Evolutionary conservation across 495 filamentous ascomycete genomes (phyloP).

Genomic region (Neurospora sp.): DNA sequence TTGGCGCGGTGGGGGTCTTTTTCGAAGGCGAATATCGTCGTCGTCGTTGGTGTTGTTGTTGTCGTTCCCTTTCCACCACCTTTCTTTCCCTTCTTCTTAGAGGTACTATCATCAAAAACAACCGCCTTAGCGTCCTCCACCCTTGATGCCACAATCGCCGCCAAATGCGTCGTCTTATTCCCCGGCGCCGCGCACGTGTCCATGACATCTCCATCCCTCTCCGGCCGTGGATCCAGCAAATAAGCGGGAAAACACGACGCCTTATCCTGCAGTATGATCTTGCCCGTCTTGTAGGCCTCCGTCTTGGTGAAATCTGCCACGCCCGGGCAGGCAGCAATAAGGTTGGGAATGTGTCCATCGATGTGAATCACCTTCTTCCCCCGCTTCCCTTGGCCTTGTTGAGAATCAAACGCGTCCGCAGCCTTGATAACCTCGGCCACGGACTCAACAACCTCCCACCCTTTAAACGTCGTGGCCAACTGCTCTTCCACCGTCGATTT

Average conservation of each 20-base stretch:
- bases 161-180: constrained; percentile 94
- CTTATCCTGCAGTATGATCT: constrained; percentile 89
- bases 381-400: neutral
- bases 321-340: constrained; percentile 65
- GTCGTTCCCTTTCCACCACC: neutral
- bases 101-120: neutral
- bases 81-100: constrained; percentile 1
- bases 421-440: constrained; percentile 33
- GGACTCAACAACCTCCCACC: constrained; percentile 39
- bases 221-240: constrained; percentile 52
- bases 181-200: constrained; percentile 92
- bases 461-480: constrained; percentile 55
- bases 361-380: constrained; percentile 35
- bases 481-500: constrained; percentile 60
- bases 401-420: neutral
- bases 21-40: constrained; percentile 56
- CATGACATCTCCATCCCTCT: constrained; percentile 61
- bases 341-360: constrained; percentile 70
- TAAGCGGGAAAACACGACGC: constrained; percentile 93
- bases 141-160: constrained; percentile 47
- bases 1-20: constrained; percentile 54
- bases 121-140: neutral
- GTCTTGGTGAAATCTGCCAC: constrained; percentile 53
- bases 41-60: constrained; percentile 18
- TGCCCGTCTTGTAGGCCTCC: constrained; percentile 60